Evolutionary conservation across 2,329 filamentous ascomycete genomes (phyloP).

Genomic region (Fusarium sp.): DNA sequence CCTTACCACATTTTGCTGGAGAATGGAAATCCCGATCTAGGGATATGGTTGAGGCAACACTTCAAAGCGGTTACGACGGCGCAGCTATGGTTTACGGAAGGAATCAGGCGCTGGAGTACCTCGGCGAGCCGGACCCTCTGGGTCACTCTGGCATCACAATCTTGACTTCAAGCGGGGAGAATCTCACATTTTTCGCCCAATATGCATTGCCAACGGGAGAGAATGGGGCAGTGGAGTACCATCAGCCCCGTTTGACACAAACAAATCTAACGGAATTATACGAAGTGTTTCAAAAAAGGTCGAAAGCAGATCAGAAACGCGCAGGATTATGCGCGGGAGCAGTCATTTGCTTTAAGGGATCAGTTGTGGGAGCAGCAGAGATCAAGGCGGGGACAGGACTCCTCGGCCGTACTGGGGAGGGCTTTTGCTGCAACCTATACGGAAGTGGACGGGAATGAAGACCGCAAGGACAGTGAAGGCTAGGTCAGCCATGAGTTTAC

Average conservation of each 20-base stretch:
- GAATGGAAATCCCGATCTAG: not conserved
- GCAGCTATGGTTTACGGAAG: not conserved
- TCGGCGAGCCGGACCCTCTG: not conserved
- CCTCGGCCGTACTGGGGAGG: not conserved
- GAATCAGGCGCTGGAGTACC: not conserved
- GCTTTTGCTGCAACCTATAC: not conserved
- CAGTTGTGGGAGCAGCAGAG: not conserved
- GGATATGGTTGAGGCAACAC: not conserved
- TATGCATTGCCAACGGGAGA: not conserved
- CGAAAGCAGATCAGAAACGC: not conserved
- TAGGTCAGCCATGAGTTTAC: not conserved
- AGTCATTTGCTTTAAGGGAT: not conserved
- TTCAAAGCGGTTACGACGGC: not conserved
- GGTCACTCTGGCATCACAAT: not conserved
- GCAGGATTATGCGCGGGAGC: not conserved
- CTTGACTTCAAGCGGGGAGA: not conserved
- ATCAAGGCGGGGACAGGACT: not conserved
- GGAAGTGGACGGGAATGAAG: not conserved
- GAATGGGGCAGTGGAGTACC: not conserved
- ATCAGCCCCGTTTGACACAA: not conserved
- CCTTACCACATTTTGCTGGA: not conserved
- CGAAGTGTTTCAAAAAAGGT: not conserved
- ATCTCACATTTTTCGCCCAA: not conserved
- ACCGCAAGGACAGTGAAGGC: not conserved
- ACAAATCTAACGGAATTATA: not conserved